phyloP scores from a whole-genome alignment of 306 rosid genomes.

The Pyrus pyrifolia region DNA sequence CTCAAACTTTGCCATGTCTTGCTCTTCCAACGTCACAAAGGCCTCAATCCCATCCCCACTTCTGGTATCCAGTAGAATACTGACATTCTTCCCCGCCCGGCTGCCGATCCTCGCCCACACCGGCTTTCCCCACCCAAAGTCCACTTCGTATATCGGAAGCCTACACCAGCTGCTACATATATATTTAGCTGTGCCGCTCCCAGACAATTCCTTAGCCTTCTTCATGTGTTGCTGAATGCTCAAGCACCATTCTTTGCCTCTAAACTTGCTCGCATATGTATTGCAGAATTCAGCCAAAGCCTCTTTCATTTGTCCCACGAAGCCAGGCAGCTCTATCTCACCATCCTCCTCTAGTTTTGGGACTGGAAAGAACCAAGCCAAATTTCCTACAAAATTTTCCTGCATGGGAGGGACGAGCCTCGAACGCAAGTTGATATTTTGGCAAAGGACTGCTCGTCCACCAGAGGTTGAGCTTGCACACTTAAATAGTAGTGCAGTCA shows the following conservation, averaged over 20 bases:
- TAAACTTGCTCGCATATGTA: background rate
- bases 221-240: conserved; percentile 5
- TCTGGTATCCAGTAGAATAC: conserved; percentile 34
- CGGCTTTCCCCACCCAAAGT: conserved; percentile 57
- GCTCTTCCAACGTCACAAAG: conserved; percentile 28
- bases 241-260: background rate
- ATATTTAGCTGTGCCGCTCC: background rate
- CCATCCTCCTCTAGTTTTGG: background rate
- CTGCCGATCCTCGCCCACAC: conserved; percentile 23
- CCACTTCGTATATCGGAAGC: conserved; percentile 22
- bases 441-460: background rate
- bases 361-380: background rate
- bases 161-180: conserved; percentile 29
- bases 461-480: background rate
- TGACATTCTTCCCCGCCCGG: background rate
- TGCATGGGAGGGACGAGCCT: conserved; percentile 31
- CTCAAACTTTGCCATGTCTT: conserved; percentile 30
- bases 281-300: conserved; percentile 2
- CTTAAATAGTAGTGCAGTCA: conserved; percentile 27
- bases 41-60: conserved; percentile 46
- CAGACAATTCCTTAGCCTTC: background rate
- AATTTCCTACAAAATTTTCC: conserved; percentile 26
- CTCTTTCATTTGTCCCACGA: conserved; percentile 23
- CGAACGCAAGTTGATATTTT: conserved; percentile 16
- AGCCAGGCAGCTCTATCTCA: conserved; percentile 4